These are phyloP conservation scores for Liquidambar formosana DNA, from an alignment of 164 flowering plant species.

Conservation along the genomic window DNA sequence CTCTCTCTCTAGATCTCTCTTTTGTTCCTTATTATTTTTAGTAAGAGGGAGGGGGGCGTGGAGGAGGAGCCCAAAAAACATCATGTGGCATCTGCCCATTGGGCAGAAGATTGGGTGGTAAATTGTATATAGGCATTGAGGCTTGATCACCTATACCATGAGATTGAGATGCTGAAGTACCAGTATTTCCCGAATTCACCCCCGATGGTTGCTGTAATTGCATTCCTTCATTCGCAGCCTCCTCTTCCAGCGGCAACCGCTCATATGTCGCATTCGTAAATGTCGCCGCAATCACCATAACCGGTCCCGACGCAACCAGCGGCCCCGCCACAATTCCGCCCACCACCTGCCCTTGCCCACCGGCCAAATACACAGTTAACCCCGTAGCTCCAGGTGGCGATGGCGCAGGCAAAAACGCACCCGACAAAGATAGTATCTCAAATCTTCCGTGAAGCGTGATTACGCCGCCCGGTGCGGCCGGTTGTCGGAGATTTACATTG, in stretches of 20 bases:
- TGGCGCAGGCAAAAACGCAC: conserved; percentile 81
- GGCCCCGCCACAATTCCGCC: conserved; percentile 80
- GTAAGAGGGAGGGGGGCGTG: conserved; percentile 45
- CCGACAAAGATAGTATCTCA: conserved; percentile 75
- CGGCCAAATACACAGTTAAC: conserved; percentile 75
- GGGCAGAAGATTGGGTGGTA: conserved; percentile 47
- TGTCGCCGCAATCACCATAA: conserved; percentile 82
- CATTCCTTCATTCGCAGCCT: conserved; percentile 31
- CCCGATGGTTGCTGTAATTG: conserved; percentile 37
- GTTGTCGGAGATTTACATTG: conserved; percentile 69
- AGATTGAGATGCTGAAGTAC: conserved; percentile 26
- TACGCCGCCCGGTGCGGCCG: conserved; percentile 62
- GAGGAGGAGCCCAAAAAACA: conserved; percentile 55
- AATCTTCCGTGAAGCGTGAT: conserved; percentile 72
- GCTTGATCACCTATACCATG: conserved; percentile 23
- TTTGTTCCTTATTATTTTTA: conserved; percentile 18
- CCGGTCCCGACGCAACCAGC: conserved; percentile 82
- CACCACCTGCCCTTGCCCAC: conserved; percentile 90
- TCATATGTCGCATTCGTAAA: conserved; percentile 78
- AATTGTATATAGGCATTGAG: conserved; percentile 38
- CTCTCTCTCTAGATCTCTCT: not conserved
- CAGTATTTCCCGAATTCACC: conserved; percentile 24
- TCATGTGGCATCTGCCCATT: conserved; percentile 64
- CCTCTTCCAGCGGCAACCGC: conserved; percentile 71
- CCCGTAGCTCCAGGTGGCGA: conserved; percentile 78